phyloP scores from a whole-genome alignment of 2,329 filamentous ascomycete genomes.

The Sporothrix pseudoabietina region DNA sequence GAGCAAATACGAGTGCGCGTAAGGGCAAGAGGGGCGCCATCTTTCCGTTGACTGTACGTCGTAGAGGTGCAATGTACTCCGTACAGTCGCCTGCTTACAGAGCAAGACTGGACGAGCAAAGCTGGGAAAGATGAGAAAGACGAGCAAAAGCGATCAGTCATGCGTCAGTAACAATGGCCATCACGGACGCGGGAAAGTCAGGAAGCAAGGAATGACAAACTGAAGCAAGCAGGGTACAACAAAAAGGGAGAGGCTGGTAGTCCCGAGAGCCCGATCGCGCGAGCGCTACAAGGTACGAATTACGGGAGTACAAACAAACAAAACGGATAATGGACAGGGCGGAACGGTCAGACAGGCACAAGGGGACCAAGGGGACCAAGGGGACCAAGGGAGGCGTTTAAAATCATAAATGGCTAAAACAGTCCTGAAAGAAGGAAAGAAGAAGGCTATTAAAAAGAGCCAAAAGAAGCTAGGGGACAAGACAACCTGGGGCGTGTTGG shows the following conservation, averaged over 20 bases:
- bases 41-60: background rate
- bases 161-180: background rate
- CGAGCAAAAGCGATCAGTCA: constrained; percentile 5
- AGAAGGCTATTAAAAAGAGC: background rate
- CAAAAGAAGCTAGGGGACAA: background rate
- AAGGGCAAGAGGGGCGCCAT: background rate
- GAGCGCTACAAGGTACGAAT: background rate
- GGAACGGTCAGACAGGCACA: background rate
- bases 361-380: background rate
- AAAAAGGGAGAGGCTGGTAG: background rate
- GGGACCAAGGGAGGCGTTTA: background rate
- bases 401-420: background rate
- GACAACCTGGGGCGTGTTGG: background rate
- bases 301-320: background rate
- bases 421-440: background rate
- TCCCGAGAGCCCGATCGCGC: constrained; percentile 10
- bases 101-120: background rate
- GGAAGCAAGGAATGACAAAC: background rate
- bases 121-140: background rate
- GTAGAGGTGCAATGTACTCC: background rate
- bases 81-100: background rate
- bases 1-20: background rate
- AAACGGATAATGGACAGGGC: background rate
- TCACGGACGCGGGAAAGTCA: constrained; percentile 4
- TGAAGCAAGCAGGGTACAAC: background rate